These are phyloP conservation scores for Candida hungchunana DNA, from an alignment of 805 yeast genomes.

Conservation along the genomic window DNA sequence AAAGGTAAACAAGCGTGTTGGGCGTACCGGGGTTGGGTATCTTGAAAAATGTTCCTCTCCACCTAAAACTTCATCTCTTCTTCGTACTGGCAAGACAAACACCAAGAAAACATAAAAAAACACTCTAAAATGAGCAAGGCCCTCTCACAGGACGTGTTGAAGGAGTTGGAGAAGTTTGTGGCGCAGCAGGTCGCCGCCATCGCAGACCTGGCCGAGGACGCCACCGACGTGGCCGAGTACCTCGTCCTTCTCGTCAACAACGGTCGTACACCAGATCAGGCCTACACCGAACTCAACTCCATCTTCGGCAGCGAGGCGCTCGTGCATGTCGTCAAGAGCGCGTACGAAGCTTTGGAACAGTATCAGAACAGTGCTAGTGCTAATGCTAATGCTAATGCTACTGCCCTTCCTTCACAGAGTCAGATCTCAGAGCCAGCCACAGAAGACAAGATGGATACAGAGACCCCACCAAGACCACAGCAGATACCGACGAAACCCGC, in stretches of 20 bases:
- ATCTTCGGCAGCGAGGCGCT: slow-evolving; percentile 61
- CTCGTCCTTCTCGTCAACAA: slow-evolving; percentile 67
- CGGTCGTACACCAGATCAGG: slow-evolving; percentile 57
- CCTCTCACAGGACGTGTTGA: slow-evolving; percentile 30
- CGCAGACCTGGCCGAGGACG: slow-evolving; percentile 44
- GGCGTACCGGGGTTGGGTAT: too few relatives aligned
- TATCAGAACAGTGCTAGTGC: slow-evolving; percentile 20
- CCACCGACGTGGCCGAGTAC: slow-evolving; percentile 66
- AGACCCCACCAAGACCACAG: too few relatives aligned
- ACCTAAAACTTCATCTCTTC: too few relatives aligned
- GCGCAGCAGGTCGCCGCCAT: slow-evolving; percentile 37
- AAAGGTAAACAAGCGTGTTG: slow-evolving; percentile 1
- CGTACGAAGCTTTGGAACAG: slow-evolving; percentile 51
- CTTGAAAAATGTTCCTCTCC: too few relatives aligned
- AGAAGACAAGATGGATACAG: too few relatives aligned
- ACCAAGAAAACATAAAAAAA: too few relatives aligned
- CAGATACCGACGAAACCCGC: slow-evolving; percentile 20
- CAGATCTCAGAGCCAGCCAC: slow-evolving; percentile 13
- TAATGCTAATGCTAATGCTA: too few relatives aligned
- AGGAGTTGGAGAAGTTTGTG: slow-evolving; percentile 40
- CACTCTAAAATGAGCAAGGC: slow-evolving; percentile 6
- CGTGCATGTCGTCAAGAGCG: slow-evolving; percentile 49
- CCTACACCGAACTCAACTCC: slow-evolving; percentile 54
- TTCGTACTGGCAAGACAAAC: too few relatives aligned
- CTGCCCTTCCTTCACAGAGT: too few relatives aligned